Conservation (phyloP, 352 stramenopile genomes). For the Globisporangium viniferum region DNA sequence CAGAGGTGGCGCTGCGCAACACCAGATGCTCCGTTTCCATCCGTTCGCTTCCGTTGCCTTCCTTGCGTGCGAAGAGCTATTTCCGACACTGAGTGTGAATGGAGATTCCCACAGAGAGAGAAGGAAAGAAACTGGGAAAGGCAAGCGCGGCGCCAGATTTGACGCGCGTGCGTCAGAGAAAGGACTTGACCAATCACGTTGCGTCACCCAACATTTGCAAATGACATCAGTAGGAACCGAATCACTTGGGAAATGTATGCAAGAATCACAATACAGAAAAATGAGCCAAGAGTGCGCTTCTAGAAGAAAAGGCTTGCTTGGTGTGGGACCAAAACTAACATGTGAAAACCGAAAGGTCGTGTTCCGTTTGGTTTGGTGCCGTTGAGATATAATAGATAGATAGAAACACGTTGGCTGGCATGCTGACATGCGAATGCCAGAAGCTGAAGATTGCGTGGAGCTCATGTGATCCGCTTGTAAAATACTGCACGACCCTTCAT, state of each 20-base stretch:
- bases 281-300: not conserved
- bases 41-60: not conserved
- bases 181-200: constrained; percentile 15
- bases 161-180: constrained; percentile 16
- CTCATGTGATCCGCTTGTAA: no score
- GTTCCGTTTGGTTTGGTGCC: no score
- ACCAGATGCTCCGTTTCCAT: constrained; percentile 22
- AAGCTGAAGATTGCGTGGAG: no score
- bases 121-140: not conserved
- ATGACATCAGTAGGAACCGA: not conserved
- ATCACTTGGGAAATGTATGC: not conserved
- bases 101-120: not conserved
- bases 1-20: constrained; percentile 7
- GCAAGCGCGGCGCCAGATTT: not conserved
- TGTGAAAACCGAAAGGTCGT: no score
- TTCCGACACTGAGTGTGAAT: constrained; percentile 11
- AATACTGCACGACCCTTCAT: no score
- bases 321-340: not conserved
- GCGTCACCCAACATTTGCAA: not conserved
- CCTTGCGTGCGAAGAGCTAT: constrained; percentile 1
- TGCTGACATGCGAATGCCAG: no score
- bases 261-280: not conserved
- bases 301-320: not conserved
- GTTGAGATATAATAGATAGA: no score
- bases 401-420: no score